These are phyloP conservation scores for Pyrus betulifolia DNA, from an alignment of 306 rosid genomes.

Conservation along the genomic window DNA sequence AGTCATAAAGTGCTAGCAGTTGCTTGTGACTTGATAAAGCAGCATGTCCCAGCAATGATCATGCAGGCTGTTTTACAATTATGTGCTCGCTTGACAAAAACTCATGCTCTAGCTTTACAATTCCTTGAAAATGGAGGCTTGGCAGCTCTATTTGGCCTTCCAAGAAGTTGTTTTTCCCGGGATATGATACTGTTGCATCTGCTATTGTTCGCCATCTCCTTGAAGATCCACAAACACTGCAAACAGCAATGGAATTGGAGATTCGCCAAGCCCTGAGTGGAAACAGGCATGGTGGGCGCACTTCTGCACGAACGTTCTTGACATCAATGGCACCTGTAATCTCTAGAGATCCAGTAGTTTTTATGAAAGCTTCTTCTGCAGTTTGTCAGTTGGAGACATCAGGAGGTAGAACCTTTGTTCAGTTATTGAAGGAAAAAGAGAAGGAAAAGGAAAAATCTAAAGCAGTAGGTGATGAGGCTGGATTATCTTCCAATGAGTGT, in stretches of 20 bases:
- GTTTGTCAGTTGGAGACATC: slow-evolving; percentile 93
- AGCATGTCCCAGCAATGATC: slow-evolving; percentile 79
- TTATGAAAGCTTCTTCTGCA: slow-evolving; percentile 86
- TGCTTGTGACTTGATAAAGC: slow-evolving; percentile 89
- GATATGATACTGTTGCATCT: slow-evolving; percentile 93
- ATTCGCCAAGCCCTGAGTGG: slow-evolving; percentile 78
- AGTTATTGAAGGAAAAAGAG: slow-evolving; percentile 73
- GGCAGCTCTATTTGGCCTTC: slow-evolving; percentile 69
- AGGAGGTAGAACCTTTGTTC: slow-evolving; percentile 78
- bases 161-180: slow-evolving; percentile 87
- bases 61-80: slow-evolving; percentile 98
- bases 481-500: slow-evolving; percentile 65
- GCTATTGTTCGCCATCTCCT: slow-evolving; percentile 96
- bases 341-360: slow-evolving; percentile 89
- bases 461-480: slow-evolving; percentile 52
- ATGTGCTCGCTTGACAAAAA: slow-evolving; percentile 88
- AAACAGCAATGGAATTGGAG: slow-evolving; percentile 94
- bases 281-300: slow-evolving; percentile 78
- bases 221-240: slow-evolving; percentile 97
- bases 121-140: slow-evolving; percentile 95
- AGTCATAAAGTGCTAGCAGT: slow-evolving; percentile 58
- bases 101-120: slow-evolving; percentile 72
- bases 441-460: slow-evolving; percentile 86
- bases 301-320: slow-evolving; percentile 65
- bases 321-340: slow-evolving; percentile 92